Evolutionary conservation across 2,329 filamentous ascomycete genomes (phyloP).

Genomic region (Epichloe amarillans): DNA sequence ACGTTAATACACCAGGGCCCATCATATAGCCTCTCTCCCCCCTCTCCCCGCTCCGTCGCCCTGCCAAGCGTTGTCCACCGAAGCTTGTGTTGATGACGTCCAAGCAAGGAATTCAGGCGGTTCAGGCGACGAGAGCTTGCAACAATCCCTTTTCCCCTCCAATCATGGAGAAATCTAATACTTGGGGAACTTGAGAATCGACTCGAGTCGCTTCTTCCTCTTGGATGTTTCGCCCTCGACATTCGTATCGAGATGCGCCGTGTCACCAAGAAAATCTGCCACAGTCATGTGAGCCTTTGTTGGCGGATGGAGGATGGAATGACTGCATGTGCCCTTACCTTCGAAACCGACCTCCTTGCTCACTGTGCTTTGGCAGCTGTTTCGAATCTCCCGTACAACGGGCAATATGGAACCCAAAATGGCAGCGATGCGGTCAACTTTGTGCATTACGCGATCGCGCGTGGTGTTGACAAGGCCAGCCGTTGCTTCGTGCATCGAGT

Average conservation of each 20-base stretch:
- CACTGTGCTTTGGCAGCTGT: not conserved
- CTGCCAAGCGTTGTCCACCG: no score
- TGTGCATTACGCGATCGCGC: not conserved
- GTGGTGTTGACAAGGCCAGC: not conserved
- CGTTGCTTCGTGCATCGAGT: slow-evolving; percentile 1
- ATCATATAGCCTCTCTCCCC: no score
- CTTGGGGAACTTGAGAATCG: not conserved
- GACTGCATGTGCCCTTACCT: not conserved
- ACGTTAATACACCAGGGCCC: no score
- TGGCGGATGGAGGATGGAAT: not conserved
- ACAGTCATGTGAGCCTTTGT: not conserved
- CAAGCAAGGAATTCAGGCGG: no score
- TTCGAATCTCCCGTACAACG: not conserved
- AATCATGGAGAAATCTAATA: not conserved
- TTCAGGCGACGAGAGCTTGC: no score
- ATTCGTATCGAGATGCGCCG: not conserved
- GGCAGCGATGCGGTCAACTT: not conserved
- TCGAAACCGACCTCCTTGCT: not conserved
- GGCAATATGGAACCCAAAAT: not conserved
- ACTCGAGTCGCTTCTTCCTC: not conserved
- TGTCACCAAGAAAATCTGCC: not conserved
- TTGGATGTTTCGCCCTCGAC: not conserved
- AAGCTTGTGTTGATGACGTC: no score
- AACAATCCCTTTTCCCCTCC: no score
- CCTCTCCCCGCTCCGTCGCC: no score